These are phyloP conservation scores for Fraxinus velutina DNA, from an alignment of 305 asterid species.

Conservation along the genomic window DNA sequence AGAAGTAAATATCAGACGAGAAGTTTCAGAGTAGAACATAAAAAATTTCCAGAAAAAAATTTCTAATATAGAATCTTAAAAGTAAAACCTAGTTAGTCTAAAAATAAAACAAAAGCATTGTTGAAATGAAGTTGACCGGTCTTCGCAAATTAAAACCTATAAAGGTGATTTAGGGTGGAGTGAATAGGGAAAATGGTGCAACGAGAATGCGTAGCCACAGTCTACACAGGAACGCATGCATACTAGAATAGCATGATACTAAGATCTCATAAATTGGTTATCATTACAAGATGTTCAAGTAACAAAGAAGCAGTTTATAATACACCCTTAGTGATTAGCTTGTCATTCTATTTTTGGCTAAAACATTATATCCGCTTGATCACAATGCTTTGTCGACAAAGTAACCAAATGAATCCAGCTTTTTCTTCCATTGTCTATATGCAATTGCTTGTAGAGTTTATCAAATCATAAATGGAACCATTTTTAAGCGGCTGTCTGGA, in stretches of 20 bases:
- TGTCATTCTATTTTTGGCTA: background rate
- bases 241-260: constrained; percentile 7
- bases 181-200: background rate
- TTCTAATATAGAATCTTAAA: background rate
- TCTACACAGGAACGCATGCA: constrained; percentile 10
- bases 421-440: background rate
- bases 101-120: background rate
- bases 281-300: constrained; percentile 9
- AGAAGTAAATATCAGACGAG: constrained; percentile 22
- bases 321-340: background rate
- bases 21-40: constrained; percentile 10
- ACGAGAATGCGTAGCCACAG: background rate
- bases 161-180: background rate
- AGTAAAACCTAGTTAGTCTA: background rate
- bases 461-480: background rate
- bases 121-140: background rate
- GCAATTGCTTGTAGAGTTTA: background rate
- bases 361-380: background rate
- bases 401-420: background rate
- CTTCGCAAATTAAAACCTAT: background rate
- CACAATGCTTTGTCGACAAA: background rate
- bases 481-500: background rate
- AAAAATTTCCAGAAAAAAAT: constrained; percentile 7
- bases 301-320: constrained; percentile 9
- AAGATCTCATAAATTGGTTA: no score